Conservation (phyloP, 75 land plant species). For the Pseudotsuga menziesii region DNA sequence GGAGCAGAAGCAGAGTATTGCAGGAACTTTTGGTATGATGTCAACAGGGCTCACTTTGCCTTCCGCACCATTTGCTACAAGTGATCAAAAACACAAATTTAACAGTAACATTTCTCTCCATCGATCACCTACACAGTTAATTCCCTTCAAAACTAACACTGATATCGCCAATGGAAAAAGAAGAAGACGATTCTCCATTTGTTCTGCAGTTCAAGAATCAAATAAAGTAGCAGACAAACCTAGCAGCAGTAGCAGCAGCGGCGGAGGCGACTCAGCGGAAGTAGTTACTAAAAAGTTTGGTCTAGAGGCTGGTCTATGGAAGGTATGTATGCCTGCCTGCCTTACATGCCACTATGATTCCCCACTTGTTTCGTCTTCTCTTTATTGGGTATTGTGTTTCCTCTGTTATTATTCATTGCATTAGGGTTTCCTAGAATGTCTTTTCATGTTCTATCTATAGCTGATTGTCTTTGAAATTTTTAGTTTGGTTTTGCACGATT, state of each 20-base stretch:
- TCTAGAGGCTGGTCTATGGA: conserved; percentile 94
- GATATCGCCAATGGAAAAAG: too few species aligned
- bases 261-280: conserved; percentile 29
- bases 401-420: not conserved
- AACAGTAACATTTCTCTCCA: too few species aligned
- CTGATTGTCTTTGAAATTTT: not conserved
- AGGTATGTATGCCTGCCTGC: conserved; percentile 36
- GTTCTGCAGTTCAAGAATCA: not conserved
- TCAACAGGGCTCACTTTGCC: too few species aligned
- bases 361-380: not conserved
- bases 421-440: not conserved
- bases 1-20: too few species aligned
- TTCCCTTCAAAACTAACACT: too few species aligned
- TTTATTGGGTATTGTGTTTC: not conserved
- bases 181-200: not conserved
- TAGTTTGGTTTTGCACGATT: not conserved
- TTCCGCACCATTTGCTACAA: too few species aligned
- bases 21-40: too few species aligned
- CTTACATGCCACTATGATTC: not conserved
- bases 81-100: too few species aligned
- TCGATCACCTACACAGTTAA: too few species aligned
- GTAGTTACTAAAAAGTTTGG: conserved; percentile 78
- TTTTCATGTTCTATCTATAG: not conserved
- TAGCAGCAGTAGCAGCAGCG: not conserved
- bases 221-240: not conserved